These are phyloP conservation scores for Maudiozyma pseudohumilis DNA, from an alignment of 805 yeast species.

Conservation along the genomic window DNA sequence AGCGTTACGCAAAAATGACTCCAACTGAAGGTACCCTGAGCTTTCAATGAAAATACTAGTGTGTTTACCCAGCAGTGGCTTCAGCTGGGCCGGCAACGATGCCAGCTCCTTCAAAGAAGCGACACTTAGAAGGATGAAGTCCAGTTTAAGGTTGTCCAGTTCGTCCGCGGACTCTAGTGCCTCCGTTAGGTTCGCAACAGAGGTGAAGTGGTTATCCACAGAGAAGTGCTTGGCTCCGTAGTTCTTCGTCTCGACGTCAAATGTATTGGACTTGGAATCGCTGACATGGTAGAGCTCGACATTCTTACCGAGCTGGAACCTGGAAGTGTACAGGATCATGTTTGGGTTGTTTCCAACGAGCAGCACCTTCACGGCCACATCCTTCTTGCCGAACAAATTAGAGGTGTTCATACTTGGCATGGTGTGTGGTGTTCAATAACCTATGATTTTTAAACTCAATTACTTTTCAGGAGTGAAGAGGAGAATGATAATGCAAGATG, in stretches of 20 bases:
- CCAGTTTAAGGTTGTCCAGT: slow-evolving; percentile 21
- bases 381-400: not conserved
- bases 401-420: no score
- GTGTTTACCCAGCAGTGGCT: slow-evolving; percentile 29
- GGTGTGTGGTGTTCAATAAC: no score
- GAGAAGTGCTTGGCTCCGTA: slow-evolving; percentile 13
- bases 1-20: slow-evolving; percentile 43
- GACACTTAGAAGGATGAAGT: slow-evolving; percentile 37
- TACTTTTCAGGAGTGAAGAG: no score
- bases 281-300: slow-evolving; percentile 17
- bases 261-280: slow-evolving; percentile 13
- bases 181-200: slow-evolving; percentile 11
- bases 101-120: slow-evolving; percentile 41
- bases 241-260: slow-evolving; percentile 10
- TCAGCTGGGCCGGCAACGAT: slow-evolving; percentile 28
- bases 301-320: slow-evolving; percentile 16
- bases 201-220: slow-evolving; percentile 19
- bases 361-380: slow-evolving; percentile 11
- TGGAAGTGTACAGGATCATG: slow-evolving; percentile 17
- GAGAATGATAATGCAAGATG: no score
- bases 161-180: slow-evolving; percentile 1
- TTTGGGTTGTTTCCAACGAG: slow-evolving; percentile 19
- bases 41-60: slow-evolving; percentile 53
- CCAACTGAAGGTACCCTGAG: slow-evolving; percentile 58
- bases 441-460: no score